Base-by-base conservation (phyloP, 1,284 basidiomycete species). In the Ganoderma boninense region DNA sequence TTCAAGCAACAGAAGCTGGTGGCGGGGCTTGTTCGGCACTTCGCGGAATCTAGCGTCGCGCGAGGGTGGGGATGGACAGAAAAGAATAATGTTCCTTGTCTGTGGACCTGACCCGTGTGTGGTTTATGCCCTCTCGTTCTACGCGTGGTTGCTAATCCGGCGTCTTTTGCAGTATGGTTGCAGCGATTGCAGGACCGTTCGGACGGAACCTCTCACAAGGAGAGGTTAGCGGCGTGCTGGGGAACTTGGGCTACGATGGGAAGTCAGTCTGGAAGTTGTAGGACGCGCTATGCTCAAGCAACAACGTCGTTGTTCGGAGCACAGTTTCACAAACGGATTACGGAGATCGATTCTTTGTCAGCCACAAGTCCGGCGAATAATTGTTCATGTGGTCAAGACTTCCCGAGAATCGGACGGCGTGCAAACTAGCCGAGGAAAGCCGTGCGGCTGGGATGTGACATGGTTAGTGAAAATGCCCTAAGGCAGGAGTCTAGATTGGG, bases 71-170 rank as follows among this genome's bases (percentile, higher is more conserved):
- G 73, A 80, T 18, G 65, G 65, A 11, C 54, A 57, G 29, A 82
- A 79, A 75, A 88, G 84, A 70, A 83, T 86, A 5, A 80, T 94
- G 66, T 89, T 94, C 76, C 80, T 94, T 8, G 86, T 95, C 1
- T 95, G 93, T 80, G 94, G 94, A 40, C 94, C 94, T 29, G 92
- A 95, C 69, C 84, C 86, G 93, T 94, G 80, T 79, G 92, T 84
- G n/a, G 40, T 8, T 42, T 62, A 64, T 63, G 29, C 63, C 57
- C 46, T 54, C 62, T 49, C 44, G 10, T 62, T 35, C 52, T 54
- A 59, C 60, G 52, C 35, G 23, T 35, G 66, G 35, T 67, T 74
- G 18, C 70, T 3, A 23, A 18, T 62, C 69, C 56, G 59, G 26
- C 23, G 59, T 32, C 32, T 46, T 67, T 59, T 64, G 66, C 74